Evolutionary conservation across 108 stramenopile genomes (phyloP), one percentile per base, ranked within the genome.

Genomic region (Nannochloropsis salina): DNA sequence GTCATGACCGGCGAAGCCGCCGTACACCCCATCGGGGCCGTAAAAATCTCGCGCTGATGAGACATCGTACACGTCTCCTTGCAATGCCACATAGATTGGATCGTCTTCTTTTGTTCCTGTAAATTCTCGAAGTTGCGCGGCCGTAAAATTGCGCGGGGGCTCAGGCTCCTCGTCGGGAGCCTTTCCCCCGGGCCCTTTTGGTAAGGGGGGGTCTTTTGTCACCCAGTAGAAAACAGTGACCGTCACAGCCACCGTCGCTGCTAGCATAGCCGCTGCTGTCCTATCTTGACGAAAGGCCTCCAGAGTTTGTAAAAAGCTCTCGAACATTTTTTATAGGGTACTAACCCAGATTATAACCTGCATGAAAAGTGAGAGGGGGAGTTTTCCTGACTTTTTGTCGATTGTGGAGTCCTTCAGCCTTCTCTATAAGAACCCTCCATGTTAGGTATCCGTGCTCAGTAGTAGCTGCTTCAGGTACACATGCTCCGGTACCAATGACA

Each of bases 1-100:
- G 83, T 99, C 98, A 80, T 94, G 93, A n/a, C 98, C 98, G 9
- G 97, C 95, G 90, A 99, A 99, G 12, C 90, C 45, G 89, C 93
- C 94, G 88, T 98, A 98, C 3, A 94, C 93, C 11, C 96, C 96
- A 9, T 89, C 95, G 6, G 95, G 94, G 31, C 97, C 97, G 86
- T 99, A 99, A 87, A 95, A 96, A 80, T 96, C 92, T 20, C 94
- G 88, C 45, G 94, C 96, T 21, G 93, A 90, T 8, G 95, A 93
- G 20, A 96, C 96, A 90, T 99, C 97, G 88, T 96, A 99, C 6
- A 99, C 96, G 18, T 90, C 94, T 22, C 96, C 96, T 84, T 90
- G 87, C 3, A 97, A 84, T 3, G 96, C 96, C 18, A 98, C 90
- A 86, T 97, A 98, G 4, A 97, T 93, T 5, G 95, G 95, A 80